phyloP scores from a whole-genome alignment of 257 asterid species.

The Nyctanthes arbortristis region DNA sequence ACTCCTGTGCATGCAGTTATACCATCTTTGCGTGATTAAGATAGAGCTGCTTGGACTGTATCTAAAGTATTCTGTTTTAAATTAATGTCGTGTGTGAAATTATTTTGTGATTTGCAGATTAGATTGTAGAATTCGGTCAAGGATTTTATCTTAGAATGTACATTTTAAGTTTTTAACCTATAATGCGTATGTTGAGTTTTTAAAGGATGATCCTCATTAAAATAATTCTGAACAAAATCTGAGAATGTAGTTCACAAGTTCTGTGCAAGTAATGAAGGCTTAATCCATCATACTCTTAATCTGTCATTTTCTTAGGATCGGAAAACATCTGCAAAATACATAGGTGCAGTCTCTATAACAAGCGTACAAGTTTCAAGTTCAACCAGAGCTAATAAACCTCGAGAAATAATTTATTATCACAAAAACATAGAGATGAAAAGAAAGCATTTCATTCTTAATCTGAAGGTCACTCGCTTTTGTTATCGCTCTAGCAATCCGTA shows the following conservation, averaged over 20 bases:
- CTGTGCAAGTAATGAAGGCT: neutral
- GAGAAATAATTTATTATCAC: neutral
- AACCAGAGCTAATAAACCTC: neutral
- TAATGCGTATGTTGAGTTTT: too few species aligned
- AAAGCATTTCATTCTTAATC: neutral
- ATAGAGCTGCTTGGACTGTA: neutral
- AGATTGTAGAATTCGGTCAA: neutral
- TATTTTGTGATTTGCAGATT: neutral
- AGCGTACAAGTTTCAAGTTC: neutral
- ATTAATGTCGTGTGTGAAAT: too few species aligned
- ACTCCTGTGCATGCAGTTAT: neutral
- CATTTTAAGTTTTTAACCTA: neutral
- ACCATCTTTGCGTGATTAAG: neutral
- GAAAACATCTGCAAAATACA: neutral
- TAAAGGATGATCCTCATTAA: neutral
- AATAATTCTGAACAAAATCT: too few species aligned
- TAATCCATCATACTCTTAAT: neutral
- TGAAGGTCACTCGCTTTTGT: neutral
- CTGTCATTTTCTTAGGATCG: neutral
- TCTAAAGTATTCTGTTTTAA: neutral
- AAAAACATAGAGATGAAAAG: neutral
- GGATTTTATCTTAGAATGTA: neutral
- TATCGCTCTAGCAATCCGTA: neutral
- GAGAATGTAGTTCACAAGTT: neutral
- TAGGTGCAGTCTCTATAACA: neutral